Conservation (phyloP, 2,329 filamentous ascomycete genomes). For the Cordyceps javanica region DNA sequence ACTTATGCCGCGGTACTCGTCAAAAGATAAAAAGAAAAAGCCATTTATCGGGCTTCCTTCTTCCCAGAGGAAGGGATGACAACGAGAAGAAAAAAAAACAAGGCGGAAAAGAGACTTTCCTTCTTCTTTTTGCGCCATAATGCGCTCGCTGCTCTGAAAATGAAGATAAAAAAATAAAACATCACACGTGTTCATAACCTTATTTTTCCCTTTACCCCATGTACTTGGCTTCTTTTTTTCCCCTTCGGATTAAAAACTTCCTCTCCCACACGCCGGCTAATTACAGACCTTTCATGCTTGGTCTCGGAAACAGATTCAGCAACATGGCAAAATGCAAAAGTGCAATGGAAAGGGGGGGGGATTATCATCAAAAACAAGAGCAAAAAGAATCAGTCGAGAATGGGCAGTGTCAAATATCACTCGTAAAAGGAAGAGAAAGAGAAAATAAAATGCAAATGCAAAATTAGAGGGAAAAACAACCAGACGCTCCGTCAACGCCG, state of each 20-base stretch:
- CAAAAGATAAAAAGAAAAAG: background rate
- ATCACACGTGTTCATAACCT: background rate
- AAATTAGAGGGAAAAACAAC: slow-evolving; percentile 13
- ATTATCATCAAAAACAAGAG: background rate
- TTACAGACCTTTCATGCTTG: background rate
- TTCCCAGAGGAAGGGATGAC: background rate
- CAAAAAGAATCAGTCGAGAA: too few species aligned
- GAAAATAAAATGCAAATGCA: slow-evolving; percentile 6
- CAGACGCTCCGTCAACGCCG: slow-evolving; percentile 22
- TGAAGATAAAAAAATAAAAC: background rate
- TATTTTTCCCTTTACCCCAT: background rate
- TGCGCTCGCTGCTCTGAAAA: background rate
- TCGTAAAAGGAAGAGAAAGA: background rate
- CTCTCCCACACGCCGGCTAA: background rate
- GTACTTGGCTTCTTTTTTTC: background rate
- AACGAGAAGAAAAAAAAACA: background rate
- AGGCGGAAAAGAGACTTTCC: too few species aligned
- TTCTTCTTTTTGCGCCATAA: background rate
- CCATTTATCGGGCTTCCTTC: background rate
- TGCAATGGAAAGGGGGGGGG: background rate
- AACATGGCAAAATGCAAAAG: background rate
- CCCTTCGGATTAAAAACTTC: background rate
- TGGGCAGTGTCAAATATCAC: background rate
- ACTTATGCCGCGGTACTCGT: background rate
- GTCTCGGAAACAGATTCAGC: background rate